Conservation (phyloP, 257 asterid genomes). For the Solanum sejunctum region DNA sequence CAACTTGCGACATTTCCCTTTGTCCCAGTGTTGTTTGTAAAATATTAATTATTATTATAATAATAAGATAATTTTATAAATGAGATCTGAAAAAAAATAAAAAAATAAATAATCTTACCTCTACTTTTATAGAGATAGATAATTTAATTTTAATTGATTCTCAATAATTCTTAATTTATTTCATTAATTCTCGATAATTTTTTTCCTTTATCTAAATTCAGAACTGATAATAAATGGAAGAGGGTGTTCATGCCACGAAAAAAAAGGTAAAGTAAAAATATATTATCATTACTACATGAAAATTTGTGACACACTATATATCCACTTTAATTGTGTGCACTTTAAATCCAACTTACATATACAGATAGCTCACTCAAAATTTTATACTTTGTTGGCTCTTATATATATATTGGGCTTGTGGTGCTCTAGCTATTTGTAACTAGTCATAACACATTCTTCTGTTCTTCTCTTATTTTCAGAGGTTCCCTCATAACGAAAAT, state of each 20-base stretch:
- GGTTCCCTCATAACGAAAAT: background rate
- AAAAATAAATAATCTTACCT: no score
- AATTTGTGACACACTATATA: background rate
- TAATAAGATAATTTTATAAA: background rate
- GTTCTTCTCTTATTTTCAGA: background rate
- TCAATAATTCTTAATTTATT: background rate
- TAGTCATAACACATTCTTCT: background rate
- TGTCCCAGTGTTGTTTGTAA: background rate
- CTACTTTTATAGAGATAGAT: background rate
- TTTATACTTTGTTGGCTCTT: background rate
- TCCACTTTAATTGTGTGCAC: background rate
- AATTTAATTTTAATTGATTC: fast-evolving
- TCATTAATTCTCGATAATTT: fast-evolving
- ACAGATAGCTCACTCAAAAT: background rate
- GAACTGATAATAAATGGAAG: background rate
- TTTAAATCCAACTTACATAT: background rate
- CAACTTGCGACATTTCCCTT: background rate
- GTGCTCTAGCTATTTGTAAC: background rate
- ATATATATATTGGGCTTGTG: background rate
- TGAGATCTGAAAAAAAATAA: fast-evolving
- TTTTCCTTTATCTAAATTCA: background rate
- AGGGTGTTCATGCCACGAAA: background rate
- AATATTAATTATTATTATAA: background rate
- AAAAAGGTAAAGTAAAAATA: background rate
- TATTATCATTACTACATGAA: background rate